These are phyloP conservation scores for Diplogelasinospora grovesii DNA, from an alignment of 495 filamentous ascomycete species.

Conservation along the genomic window DNA sequence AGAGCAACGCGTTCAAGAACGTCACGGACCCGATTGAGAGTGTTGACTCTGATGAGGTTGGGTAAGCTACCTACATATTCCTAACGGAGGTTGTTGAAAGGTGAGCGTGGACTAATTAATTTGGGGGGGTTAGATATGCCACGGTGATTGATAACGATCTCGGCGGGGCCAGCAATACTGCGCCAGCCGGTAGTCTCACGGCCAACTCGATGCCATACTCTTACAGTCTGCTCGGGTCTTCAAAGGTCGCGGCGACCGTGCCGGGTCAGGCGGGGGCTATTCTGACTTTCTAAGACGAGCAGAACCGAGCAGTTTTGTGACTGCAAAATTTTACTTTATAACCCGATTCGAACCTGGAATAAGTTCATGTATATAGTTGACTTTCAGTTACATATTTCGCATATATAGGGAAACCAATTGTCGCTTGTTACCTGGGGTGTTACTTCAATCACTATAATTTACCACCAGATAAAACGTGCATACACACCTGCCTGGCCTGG, in stretches of 20 bases:
- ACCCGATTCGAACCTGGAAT: too few relatives aligned
- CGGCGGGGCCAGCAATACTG: constrained; percentile 41
- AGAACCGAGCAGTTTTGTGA: too few relatives aligned
- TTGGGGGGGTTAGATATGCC: constrained; percentile 21
- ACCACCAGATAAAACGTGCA: too few relatives aligned
- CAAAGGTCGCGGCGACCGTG: constrained; percentile 37
- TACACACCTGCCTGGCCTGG: too few relatives aligned
- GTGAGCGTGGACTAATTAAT: not conserved
- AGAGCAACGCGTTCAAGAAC: constrained; percentile 52
- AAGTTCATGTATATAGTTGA: too few relatives aligned
- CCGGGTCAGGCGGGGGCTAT: constrained; percentile 48
- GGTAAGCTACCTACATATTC: constrained; percentile 10
- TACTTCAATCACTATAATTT: too few relatives aligned
- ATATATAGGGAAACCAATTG: too few relatives aligned
- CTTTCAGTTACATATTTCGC: too few relatives aligned
- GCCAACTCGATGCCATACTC: constrained; percentile 40
- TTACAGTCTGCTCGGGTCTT: constrained; percentile 41
- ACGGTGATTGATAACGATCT: constrained; percentile 51
- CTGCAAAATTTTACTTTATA: too few relatives aligned
- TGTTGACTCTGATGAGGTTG: constrained; percentile 48
- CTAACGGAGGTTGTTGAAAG: too few relatives aligned
- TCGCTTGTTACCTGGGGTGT: too few relatives aligned
- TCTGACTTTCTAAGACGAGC: too few relatives aligned
- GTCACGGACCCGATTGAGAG: constrained; percentile 44
- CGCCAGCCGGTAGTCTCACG: constrained; percentile 40